Base-by-base conservation (phyloP, 1,284 basidiomycete genomes). In the Thelephora terrestris region DNA sequence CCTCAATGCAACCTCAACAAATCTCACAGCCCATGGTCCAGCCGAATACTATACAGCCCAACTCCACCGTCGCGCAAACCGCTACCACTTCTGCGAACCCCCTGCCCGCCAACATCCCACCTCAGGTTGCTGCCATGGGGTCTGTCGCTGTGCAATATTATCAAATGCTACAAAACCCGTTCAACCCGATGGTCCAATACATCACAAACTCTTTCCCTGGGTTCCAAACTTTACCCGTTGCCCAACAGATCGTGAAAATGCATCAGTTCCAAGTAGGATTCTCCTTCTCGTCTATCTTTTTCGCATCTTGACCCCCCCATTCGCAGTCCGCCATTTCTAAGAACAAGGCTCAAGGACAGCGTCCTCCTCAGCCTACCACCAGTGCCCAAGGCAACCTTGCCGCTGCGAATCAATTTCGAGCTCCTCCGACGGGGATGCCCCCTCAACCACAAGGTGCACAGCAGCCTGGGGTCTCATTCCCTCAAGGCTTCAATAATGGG, bases 241-340 rank as follows among this genome's bases (percentile, higher is more conserved):
- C 65, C 50, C 65, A 73, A 54, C 81, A 85, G 62, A 57, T 85
- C 52, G 76, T 79, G 58, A 75, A 69, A 56, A 68, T 85, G 64
- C 62, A 75, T 39, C 54, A 64, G 50, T 59, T 76, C 20, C 76
- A 78, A 67, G 79, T 82, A 54, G 47, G 67, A 64, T 7, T 36
- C 43, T n/a, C 42, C 43, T 47, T 5, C 27, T 27, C 42, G 5
- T 43, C 43, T 29, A 21, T 25, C 25, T 24, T 21, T 36, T 24
- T 20, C 12, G 25, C 10, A n/a, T 25, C 14, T 36, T 18, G 23
- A 17, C 14, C 48, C 47, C 25, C 44, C 35, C 21, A 10, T 32
- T 17, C 36, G 45, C 46, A 47, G 16, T 35, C 40, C 23, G 51
- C 21, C 21, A n/a, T 39, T 25, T 44, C 24, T 43, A 25, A 42